phyloP scores from a whole-genome alignment of 202 grass and related monocot species.

The Setaria italica region DNA sequence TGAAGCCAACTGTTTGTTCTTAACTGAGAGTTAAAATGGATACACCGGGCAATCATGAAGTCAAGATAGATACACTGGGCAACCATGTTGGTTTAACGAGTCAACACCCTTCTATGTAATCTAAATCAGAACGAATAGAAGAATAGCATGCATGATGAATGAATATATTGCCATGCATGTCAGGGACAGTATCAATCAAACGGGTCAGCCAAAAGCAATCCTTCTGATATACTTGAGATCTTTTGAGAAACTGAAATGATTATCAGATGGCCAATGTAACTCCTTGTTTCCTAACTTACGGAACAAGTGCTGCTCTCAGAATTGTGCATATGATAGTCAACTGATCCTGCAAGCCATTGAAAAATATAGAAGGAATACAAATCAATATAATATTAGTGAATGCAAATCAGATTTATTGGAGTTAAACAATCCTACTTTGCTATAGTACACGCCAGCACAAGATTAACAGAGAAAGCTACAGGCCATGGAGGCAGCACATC shows the following conservation, averaged over 20 bases:
- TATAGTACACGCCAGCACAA: too few relatives aligned
- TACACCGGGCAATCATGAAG: not conserved
- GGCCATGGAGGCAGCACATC: too few relatives aligned
- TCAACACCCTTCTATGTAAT: not conserved
- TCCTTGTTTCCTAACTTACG: constrained; percentile 70
- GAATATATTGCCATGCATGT: constrained; percentile 70
- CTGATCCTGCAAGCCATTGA: constrained; percentile 49
- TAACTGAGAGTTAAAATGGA: not conserved
- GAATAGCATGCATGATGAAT: not conserved
- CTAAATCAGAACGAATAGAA: constrained; percentile 29
- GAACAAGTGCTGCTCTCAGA: constrained; percentile 10
- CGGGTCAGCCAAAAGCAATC: constrained; percentile 69
- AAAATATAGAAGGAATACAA: constrained; percentile 15
- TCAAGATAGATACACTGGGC: too few relatives aligned
- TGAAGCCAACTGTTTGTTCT: constrained; percentile 1
- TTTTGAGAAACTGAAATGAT: too few relatives aligned
- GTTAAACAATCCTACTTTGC: too few relatives aligned
- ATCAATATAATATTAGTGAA: constrained; percentile 13
- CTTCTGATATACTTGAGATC: constrained; percentile 36
- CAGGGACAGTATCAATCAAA: too few relatives aligned
- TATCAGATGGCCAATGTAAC: constrained; percentile 59
- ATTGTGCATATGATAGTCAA: constrained; percentile 59
- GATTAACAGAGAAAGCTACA: too few relatives aligned
- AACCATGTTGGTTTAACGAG: not conserved
- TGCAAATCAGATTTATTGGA: too few relatives aligned